phyloP scores from a whole-genome alignment of 169 alveolate genomes.

The Cryptosporidium bovis region DNA sequence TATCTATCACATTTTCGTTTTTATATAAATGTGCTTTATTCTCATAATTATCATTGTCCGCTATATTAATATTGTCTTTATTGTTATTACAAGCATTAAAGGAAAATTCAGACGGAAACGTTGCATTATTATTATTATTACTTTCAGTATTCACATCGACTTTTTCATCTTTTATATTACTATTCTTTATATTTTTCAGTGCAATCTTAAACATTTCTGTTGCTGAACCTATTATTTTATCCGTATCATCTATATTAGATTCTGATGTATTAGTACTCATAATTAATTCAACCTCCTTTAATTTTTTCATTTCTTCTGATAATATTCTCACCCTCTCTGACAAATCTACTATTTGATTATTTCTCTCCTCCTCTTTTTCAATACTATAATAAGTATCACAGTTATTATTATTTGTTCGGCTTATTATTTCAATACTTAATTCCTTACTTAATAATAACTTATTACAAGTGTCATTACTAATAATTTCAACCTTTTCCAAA shows the following conservation, averaged over 20 bases:
- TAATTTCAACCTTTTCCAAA: slow-evolving; percentile 16
- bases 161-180: not conserved
- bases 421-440: not conserved
- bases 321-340: slow-evolving; percentile 33
- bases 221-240: slow-evolving; percentile 49
- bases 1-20: too few relatives aligned
- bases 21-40: not conserved
- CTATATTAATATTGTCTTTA: not conserved
- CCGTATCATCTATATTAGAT: slow-evolving; percentile 23
- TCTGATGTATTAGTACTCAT: not conserved
- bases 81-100: not conserved
- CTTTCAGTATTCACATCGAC: not conserved
- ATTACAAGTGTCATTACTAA: not conserved
- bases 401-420: not conserved
- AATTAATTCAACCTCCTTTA: slow-evolving; percentile 25
- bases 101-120: slow-evolving; percentile 44
- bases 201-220: slow-evolving; percentile 63
- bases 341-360: slow-evolving; percentile 36
- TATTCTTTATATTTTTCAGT: slow-evolving; percentile 13
- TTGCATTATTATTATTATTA: not conserved
- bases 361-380: slow-evolving; percentile 16
- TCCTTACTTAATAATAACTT: not conserved
- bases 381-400: not conserved
- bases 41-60: not conserved
- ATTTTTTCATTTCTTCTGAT: slow-evolving; percentile 26